A percentile compares a stretch with the other conserved stretches of the same genome.
Evolutionary conservation across 1,284 basidiomycete species (phyloP).

Genomic region (Phenoliferia sp.): DNA sequence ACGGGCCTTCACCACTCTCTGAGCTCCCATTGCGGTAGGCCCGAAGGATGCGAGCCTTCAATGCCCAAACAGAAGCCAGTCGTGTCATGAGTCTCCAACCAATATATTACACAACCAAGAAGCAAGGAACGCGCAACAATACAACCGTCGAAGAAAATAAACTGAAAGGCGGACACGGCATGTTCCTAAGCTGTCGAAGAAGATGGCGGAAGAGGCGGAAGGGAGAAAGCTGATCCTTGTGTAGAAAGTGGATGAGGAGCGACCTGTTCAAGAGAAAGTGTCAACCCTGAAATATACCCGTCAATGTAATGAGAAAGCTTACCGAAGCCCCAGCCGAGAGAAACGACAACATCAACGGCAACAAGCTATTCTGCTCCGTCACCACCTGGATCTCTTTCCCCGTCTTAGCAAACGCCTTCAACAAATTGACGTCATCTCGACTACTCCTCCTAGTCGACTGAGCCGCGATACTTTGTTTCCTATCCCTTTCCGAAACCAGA

Average conservation of each 20-base stretch:
- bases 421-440: not conserved
- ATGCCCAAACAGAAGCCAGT: no score
- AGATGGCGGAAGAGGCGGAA: conserved; percentile 20
- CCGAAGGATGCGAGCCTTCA: no score
- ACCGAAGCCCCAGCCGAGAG: conserved; percentile 20
- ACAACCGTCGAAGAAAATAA: no score
- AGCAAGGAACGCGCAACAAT: no score
- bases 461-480: not conserved
- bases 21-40: no score
- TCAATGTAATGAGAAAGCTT: not conserved
- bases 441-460: conserved; percentile 12
- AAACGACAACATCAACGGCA: conserved; percentile 36
- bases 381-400: conserved; percentile 41
- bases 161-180: no score
- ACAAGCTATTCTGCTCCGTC: conserved; percentile 45
- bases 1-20: no score
- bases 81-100: no score
- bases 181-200: no score
- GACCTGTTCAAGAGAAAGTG: conserved; percentile 6
- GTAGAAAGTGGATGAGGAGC: conserved; percentile 29
- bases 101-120: no score
- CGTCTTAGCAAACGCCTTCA: conserved; percentile 29
- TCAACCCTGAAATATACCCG: no score
- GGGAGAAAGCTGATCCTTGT: conserved; percentile 31
- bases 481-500: conserved; percentile 5